phyloP scores from a whole-genome alignment of 2,329 filamentous ascomycete species.

The Lachnellula hyalina region DNA sequence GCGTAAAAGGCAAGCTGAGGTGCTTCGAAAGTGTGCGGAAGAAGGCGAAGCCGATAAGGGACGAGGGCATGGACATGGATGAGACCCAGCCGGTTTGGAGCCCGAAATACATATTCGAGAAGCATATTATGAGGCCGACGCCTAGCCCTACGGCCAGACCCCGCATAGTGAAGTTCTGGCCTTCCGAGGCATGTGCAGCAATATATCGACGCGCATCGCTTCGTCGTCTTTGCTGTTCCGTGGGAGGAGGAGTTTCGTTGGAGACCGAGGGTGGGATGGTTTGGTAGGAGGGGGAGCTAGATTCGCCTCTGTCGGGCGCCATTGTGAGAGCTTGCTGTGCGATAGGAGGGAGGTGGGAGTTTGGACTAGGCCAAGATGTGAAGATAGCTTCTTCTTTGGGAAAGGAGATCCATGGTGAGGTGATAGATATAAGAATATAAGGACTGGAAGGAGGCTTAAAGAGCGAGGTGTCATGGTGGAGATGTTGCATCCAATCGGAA shows the following conservation, averaged over 20 bases:
- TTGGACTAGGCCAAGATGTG: background rate
- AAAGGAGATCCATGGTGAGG: background rate
- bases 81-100: constrained; percentile 77
- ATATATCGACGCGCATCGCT: constrained; percentile 28
- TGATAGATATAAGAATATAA: background rate
- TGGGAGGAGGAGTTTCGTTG: constrained; percentile 7
- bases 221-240: constrained; percentile 16
- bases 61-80: constrained; percentile 96
- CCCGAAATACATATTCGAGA: constrained; percentile 99
- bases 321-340: constrained; percentile 6
- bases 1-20: constrained; percentile 76
- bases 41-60: constrained; percentile 88
- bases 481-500: too few species aligned
- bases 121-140: constrained; percentile 88
- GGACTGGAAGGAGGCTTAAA: too few species aligned
- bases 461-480: too few species aligned
- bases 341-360: background rate
- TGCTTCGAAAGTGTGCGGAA: constrained; percentile 75
- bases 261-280: constrained; percentile 15
- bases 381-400: background rate
- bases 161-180: constrained; percentile 75
- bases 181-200: constrained; percentile 28
- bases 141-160: constrained; percentile 73
- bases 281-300: constrained; percentile 18
- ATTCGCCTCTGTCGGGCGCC: constrained; percentile 23